These are phyloP conservation scores for Gracilaria vermiculophylla DNA, from an alignment of 23 red algal species.

Conservation along the genomic window DNA sequence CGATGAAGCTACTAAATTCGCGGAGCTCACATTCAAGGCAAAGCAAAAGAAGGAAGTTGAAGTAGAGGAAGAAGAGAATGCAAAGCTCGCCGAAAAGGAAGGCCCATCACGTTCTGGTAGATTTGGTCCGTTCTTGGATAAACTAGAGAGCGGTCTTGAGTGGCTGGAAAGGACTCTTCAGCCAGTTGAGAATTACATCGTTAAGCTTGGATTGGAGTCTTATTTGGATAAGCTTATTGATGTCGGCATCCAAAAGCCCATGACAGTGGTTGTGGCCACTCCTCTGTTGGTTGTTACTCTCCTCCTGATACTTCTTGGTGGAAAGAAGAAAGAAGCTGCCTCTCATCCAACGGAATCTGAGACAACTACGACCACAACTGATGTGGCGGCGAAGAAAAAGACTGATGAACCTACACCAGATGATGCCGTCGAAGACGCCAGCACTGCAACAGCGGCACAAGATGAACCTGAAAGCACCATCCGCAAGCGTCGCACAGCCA, in stretches of 20 bases:
- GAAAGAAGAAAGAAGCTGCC: constrained; percentile 17
- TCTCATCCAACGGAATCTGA: neutral
- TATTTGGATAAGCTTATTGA: constrained; percentile 78
- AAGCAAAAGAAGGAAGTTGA: constrained; percentile 78
- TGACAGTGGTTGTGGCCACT: constrained; percentile 49
- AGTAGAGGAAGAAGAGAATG: constrained; percentile 50
- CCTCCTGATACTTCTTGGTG: constrained; percentile 31
- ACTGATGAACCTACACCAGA: constrained; percentile 56
- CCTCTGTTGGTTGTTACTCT: constrained; percentile 60
- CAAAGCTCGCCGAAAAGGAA: neutral
- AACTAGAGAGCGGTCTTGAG: constrained; percentile 34
- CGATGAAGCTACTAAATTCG: constrained; percentile 67
- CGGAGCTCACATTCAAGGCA: constrained; percentile 51
- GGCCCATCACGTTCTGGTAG: neutral
- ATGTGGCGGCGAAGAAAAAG: constrained; percentile 55
- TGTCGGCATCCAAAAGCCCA: constrained; percentile 66
- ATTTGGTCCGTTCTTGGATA: constrained; percentile 27
- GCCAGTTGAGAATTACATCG: constrained; percentile 48
- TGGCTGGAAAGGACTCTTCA: constrained; percentile 27
- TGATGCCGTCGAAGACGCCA: constrained; percentile 26
- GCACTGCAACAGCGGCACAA: neutral
- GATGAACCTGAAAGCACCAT: constrained; percentile 25
- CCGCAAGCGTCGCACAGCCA: constrained; percentile 25
- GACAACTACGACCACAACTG: neutral
- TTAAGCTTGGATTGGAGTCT: constrained; percentile 41